Conservation (phyloP, 2,329 filamentous ascomycete genomes). For the Botryosphaeria dothidea region DNA sequence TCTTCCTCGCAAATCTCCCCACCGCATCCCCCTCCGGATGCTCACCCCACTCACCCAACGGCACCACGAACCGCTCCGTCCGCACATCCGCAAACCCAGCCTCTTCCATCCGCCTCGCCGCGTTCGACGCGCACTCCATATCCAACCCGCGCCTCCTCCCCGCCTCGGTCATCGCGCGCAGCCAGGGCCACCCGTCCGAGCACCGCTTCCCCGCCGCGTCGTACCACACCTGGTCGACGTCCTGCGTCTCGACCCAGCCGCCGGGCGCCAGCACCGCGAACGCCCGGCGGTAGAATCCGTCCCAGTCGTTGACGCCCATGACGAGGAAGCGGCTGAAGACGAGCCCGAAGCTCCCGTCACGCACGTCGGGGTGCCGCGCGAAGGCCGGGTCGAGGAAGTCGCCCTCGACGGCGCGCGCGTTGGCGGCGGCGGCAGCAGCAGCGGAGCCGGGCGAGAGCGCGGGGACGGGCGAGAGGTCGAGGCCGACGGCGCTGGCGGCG, state of each 20-base stretch:
- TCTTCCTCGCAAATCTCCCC: background rate
- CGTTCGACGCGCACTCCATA: background rate
- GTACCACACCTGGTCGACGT: background rate
- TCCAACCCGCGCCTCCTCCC: background rate
- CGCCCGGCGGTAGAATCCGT: background rate
- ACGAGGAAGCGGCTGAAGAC: conserved; percentile 55
- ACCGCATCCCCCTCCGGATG: background rate
- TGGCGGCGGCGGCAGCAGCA: background rate
- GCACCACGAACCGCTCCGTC: background rate
- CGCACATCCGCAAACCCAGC: background rate
- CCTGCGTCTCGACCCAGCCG: conserved; percentile 46
- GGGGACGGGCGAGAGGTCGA: conserved; percentile 30
- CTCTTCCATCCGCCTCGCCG: background rate
- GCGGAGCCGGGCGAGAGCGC: conserved; percentile 6
- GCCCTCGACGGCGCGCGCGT: conserved; percentile 23
- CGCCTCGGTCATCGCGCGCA: background rate
- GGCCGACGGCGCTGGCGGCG: conserved; percentile 20
- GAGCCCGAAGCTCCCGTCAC: conserved; percentile 52
- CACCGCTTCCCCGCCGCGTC: background rate
- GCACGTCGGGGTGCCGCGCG: conserved; percentile 30
- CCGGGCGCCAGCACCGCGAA: conserved; percentile 41
- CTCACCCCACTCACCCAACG: background rate
- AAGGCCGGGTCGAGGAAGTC: conserved; percentile 18
- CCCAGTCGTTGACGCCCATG: conserved; percentile 54
- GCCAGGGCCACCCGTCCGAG: background rate